phyloP scores from a whole-genome alignment of 345 rosid species.

The Salix udensis region DNA sequence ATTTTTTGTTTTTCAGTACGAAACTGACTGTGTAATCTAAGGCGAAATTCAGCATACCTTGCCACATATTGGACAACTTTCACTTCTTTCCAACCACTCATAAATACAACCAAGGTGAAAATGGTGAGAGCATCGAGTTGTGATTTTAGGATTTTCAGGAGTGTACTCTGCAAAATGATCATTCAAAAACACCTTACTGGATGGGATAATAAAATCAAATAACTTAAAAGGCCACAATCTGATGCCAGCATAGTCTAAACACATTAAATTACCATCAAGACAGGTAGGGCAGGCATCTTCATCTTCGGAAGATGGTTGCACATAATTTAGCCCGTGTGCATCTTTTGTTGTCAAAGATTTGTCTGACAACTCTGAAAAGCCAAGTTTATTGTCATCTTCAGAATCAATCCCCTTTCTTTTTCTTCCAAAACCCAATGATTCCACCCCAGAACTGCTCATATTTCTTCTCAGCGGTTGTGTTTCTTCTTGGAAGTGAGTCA shows the following conservation, averaged over 20 bases:
- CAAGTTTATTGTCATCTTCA: conserved; percentile 37
- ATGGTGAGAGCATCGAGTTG: conserved; percentile 55
- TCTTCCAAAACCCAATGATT: conserved; percentile 42
- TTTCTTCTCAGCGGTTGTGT: conserved; percentile 48
- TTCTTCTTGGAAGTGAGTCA: conserved; percentile 58
- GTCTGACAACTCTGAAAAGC: conserved; percentile 38
- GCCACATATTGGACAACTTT: conserved; percentile 70
- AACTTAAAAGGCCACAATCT: neutral
- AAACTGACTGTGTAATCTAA: neutral
- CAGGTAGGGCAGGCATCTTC: conserved; percentile 73
- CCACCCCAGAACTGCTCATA: conserved; percentile 40
- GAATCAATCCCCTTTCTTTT: conserved; percentile 39
- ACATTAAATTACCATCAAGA: conserved; percentile 50
- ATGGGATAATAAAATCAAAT: neutral
- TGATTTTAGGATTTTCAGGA: conserved; percentile 58
- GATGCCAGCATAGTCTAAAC: neutral
- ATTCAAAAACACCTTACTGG: neutral
- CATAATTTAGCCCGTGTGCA: conserved; percentile 24
- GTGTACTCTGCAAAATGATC: conserved; percentile 53
- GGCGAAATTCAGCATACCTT: conserved; percentile 32
- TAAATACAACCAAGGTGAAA: conserved; percentile 73
- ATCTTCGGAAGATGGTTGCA: conserved; percentile 43
- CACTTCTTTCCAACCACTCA: conserved; percentile 81
- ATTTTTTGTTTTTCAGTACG: neutral
- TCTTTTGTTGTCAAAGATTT: conserved; percentile 32